Percentiles rank a stretch among this genome's conserved stretches.
Evolutionary conservation across 2,329 filamentous ascomycete genomes (phyloP).

Genomic region (Colletotrichum sp.): DNA sequence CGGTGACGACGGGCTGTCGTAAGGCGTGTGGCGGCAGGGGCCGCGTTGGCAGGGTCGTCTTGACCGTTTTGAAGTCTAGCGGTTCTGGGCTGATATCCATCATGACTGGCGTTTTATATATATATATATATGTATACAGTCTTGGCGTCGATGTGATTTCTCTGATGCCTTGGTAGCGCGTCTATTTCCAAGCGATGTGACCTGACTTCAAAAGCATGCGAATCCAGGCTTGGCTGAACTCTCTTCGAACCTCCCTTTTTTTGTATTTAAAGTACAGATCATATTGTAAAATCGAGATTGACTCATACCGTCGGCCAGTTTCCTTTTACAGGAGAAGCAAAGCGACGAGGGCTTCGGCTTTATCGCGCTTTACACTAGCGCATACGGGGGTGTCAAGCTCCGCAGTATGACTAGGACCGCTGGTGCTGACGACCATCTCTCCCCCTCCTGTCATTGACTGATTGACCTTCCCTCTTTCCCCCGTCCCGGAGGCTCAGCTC

Average conservation of each 20-base stretch:
- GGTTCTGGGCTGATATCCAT: slow-evolving; percentile 10
- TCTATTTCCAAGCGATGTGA: neutral
- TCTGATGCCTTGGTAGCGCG: neutral
- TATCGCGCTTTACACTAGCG: neutral
- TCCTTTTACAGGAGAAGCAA: neutral
- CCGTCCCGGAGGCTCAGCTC: neutral
- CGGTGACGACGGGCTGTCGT: slow-evolving; percentile 49
- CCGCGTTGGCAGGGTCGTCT: slow-evolving; percentile 49
- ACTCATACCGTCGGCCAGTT: neutral
- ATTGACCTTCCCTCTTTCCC: neutral
- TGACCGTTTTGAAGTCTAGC: slow-evolving; percentile 42
- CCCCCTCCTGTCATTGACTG: neutral
- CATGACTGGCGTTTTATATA: neutral
- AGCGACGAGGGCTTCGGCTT: neutral
- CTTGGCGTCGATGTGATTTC: neutral
- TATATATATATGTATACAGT: neutral
- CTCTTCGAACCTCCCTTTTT: too few relatives aligned
- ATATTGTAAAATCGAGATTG: neutral
- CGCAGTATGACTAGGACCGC: neutral
- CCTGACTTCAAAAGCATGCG: neutral
- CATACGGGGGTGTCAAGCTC: neutral
- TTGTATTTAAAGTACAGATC: neutral
- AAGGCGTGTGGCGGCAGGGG: slow-evolving; percentile 45
- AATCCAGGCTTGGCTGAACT: neutral
- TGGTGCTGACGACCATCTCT: neutral